Evolutionary conservation across 106 monocot species (phyloP).

Genomic region (Acorus calamus): DNA sequence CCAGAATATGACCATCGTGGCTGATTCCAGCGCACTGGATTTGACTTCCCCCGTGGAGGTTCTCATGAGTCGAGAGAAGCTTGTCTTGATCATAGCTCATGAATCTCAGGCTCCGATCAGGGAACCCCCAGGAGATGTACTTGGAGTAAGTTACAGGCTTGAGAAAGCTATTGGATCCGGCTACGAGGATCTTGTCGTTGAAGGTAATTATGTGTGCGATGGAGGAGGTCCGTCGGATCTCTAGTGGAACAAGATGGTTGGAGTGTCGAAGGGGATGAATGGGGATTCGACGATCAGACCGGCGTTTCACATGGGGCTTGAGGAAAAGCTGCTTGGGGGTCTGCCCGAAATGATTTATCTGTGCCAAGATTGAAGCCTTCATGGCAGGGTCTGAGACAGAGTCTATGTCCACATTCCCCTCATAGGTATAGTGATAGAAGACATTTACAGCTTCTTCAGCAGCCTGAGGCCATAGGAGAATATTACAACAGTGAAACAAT

Average conservation of each 20-base stretch:
- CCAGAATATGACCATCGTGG: conserved; percentile 76
- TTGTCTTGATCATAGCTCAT: conserved; percentile 83
- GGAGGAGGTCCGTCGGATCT: conserved; percentile 34
- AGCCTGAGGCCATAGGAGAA: conserved; percentile 30
- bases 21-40: conserved; percentile 84
- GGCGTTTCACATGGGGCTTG: conserved; percentile 73
- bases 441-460: conserved; percentile 95
- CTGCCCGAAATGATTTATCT: conserved; percentile 98
- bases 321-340: conserved; percentile 91
- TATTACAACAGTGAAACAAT: too few relatives aligned
- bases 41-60: conserved; percentile 83
- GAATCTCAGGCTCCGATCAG: conserved; percentile 79
- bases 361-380: conserved; percentile 96
- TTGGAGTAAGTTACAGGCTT: conserved; percentile 71
- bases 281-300: conserved; percentile 43
- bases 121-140: conserved; percentile 92
- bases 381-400: conserved; percentile 83
- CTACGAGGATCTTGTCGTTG: conserved; percentile 65
- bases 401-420: conserved; percentile 95
- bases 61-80: conserved; percentile 80
- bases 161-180: conserved; percentile 51
- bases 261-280: conserved; percentile 70
- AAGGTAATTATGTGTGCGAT: conserved; percentile 71
- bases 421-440: conserved; percentile 98
- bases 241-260: conserved; percentile 42